Percentiles rank a stretch among this genome's conserved stretches.
Conservation (phyloP, 495 filamentous ascomycete genomes). For the Podospora fimiseda region DNA sequence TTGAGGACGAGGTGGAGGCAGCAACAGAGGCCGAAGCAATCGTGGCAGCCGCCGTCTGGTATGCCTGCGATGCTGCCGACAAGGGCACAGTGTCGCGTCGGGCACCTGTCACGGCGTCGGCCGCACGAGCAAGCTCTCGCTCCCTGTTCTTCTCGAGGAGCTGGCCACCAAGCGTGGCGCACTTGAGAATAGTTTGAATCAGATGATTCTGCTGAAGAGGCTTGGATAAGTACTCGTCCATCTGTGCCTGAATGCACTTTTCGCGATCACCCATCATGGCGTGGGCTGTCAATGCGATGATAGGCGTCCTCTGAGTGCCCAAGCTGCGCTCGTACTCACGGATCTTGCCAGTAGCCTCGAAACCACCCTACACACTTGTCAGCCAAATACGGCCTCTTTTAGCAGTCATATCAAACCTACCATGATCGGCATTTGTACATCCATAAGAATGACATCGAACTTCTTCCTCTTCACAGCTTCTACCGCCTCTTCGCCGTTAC, state of each 20-base stretch:
- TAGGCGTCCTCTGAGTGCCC: constrained; percentile 75
- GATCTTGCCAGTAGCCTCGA: constrained; percentile 96
- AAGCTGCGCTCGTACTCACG: constrained; percentile 83
- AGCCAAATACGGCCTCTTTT: constrained; percentile 18
- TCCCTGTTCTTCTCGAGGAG: constrained; percentile 63
- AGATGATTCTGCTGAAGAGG: constrained; percentile 96
- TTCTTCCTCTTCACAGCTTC: constrained; percentile 82
- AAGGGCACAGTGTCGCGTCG: constrained; percentile 22
- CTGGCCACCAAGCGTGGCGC: constrained; percentile 83
- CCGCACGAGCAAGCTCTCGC: constrained; percentile 37
- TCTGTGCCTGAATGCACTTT: constrained; percentile 96
- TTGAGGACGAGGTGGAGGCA: not conserved
- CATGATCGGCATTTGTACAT: constrained; percentile 99
- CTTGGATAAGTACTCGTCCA: constrained; percentile 99
- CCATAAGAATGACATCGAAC: constrained; percentile 97
- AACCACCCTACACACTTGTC: constrained; percentile 63
- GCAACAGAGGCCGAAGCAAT: constrained; percentile 1
- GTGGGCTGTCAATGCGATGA: constrained; percentile 95
- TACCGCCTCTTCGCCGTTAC: constrained; percentile 88
- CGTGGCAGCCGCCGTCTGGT: constrained; percentile 23
- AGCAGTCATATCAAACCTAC: constrained; percentile 38
- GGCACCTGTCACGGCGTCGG: constrained; percentile 29
- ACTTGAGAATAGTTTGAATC: constrained; percentile 97
- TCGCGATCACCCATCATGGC: constrained; percentile 99
- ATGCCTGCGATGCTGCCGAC: constrained; percentile 13